Evolutionary conservation across 2,329 filamentous ascomycete genomes (phyloP), one percentile per base, ranked within the genome.

Genomic region (Blastomyces emzantsi): DNA sequence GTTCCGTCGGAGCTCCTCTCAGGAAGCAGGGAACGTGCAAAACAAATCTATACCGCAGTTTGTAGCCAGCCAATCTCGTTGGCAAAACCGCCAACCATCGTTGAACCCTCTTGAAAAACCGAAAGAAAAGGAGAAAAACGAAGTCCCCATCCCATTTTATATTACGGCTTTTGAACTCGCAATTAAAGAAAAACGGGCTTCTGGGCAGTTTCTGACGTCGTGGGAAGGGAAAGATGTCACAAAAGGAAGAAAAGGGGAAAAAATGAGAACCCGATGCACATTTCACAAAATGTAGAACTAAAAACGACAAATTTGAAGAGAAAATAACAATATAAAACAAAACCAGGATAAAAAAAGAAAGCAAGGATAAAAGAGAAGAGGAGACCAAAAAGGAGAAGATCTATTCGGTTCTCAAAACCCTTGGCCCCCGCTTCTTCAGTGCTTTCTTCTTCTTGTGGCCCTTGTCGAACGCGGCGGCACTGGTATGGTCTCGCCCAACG

Each of bases 401-500:
- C 61, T 63, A 68, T 52, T 68, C 66, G 17, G 76, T 77, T 69
- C 79, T 70, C 67, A 81, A 69, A 65, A 79, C 75, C 64, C 74
- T 73, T 43, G 76, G 72, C 22, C 78, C 79, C 70, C 75, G 77
- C 67, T 73, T 73, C 69, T 79, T 79, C 30, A 56, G 45, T 22
- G 62, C 74, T 69, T 79, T 79, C 69, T 79, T 79, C 73, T 81
- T 82, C 75, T 82, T 83, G 65, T 80, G 78, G 25, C 81, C 81
- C 61, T 78, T 78, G 63, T 82, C 80, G 71, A 82, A 80, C 54
- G 79, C 76, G 60, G 80, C 78, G 0, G 84, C 85, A 69, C 79
- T 83, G 67, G 85, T 85, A 74, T 97, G 93, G 71, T 96, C 91
- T 75, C 94, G 87, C 63, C 92, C 93, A 68, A 99, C 82, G 76